Evolutionary conservation across 2,329 filamentous ascomycete species (phyloP), one percentile per base, ranked within the genome.

Genomic region (Plenodomus biglobosus): DNA sequence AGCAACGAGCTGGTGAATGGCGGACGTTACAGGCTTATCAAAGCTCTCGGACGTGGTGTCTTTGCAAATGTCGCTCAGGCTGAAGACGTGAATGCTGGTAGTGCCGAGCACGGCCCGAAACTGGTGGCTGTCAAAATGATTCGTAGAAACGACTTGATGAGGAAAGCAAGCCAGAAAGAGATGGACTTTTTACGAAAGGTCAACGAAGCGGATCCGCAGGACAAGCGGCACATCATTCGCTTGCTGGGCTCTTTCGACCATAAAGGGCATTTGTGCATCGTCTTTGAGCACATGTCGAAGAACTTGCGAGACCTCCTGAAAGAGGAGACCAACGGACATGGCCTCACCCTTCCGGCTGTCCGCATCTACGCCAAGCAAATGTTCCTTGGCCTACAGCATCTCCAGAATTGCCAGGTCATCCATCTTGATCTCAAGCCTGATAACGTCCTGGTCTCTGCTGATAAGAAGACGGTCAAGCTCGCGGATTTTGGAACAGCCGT

Each of bases 41-140:
- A 92, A 49, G 86, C 86, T 43, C 80, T 99, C 18, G 94, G 94
- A 55, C 91, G 90, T 72, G 94, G 94, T 62, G 96, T 96, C 81
- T 99, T 96, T 70, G 95, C 94, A 0, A 91, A 90, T 8, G 94
- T 99, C n/a, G 90, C 94, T 44, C 85, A 90, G 56, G 94, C 94
- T 18, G 81, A 63, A 56, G 63, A 66, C 19, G 51, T 55, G 8
- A 53, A 44, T 10, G 45, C 48, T 8, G 53, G 52, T 8, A 43
- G 24, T 16, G 50, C 88, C 81, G 38, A 67, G 22, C 39, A 50
- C 21, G 50, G 30, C 18, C 54, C 65, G 48, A 86, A 83, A 60
- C 71, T 88, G n/a, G 92, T 97, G 24, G 94, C 94, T 19, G 88
- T 99, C 79, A 99, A 99, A 75, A 94, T 99, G 62, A 95, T 97